Evolutionary conservation across 169 alveolate species (phyloP).

Genomic region (Toxoplasma gondii): DNA sequence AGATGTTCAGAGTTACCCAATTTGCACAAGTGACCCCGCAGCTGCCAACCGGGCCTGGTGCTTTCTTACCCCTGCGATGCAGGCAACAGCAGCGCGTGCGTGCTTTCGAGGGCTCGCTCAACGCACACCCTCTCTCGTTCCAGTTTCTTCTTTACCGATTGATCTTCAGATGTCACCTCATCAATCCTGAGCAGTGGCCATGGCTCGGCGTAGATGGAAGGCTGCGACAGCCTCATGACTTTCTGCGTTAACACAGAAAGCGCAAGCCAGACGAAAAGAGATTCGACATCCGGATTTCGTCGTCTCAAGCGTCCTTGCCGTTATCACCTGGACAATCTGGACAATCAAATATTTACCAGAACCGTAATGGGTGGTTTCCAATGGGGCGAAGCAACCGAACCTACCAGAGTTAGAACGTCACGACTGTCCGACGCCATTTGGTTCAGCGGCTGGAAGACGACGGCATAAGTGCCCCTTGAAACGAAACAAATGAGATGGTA

Average conservation of each 20-base stretch:
- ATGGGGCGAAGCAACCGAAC: neutral
- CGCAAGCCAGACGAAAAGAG: neutral
- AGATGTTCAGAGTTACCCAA: neutral
- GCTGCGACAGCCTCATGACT: conserved; percentile 70
- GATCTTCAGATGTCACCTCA: conserved; percentile 24
- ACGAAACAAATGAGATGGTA: too few species aligned
- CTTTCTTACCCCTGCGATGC: conserved; percentile 55
- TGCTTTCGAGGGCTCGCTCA: conserved; percentile 44
- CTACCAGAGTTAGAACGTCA: neutral
- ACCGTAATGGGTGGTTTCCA: too few species aligned
- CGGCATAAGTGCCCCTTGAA: too few species aligned
- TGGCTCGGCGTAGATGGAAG: conserved; percentile 50
- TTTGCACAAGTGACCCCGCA: neutral
- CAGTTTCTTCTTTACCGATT: neutral
- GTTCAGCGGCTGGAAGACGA: neutral
- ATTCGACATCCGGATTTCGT: neutral
- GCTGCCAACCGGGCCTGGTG: neutral
- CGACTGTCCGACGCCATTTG: conserved; percentile 30
- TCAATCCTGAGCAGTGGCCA: conserved; percentile 55
- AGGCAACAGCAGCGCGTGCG: conserved; percentile 64
- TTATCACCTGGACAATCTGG: neutral
- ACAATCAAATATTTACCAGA: neutral
- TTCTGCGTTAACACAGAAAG: conserved; percentile 43
- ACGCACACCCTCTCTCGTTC: conserved; percentile 33
- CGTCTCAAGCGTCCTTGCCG: too few species aligned